Evolutionary conservation across 768 basidiomycete genomes (phyloP), one percentile per base, ranked within the genome.

Genomic region (Boletus sp.): DNA sequence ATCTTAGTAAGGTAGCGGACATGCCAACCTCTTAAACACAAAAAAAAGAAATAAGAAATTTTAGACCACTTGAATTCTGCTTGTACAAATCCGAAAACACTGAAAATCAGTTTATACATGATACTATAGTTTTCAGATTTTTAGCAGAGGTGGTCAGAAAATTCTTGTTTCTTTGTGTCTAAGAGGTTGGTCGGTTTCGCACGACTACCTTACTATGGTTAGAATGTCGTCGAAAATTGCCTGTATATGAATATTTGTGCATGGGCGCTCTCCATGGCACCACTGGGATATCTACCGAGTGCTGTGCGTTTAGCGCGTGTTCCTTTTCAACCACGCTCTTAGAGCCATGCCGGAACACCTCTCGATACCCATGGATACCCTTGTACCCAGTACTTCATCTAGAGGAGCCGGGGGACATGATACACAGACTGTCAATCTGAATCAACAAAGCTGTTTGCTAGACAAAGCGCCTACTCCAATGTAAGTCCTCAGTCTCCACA

Each of bases 391-490:
- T 7, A 36, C 4, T n/a, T 64, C 48, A 20, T 18, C 40, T 7
- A 36, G 41, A 40, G 32, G 2, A 15, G 15, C n/a, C 2, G 33
- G 8, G 32, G 20, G 7, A 15, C 28, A 42, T 18, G 50, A 53
- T 55, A 41, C 46, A 1, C 54, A 44, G 15, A 30, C 29, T 8
- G 37, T 12, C 28, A 29, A 5, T n/a, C n/a, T 11, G 15, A 35
- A 30, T 10, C 52, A 49, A 49, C 51, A 56, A 36, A 20, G 15
- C 20, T 28, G 41, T n/a, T 7, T 60, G 12, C 52, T 62, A 0
- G 47, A 14, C 10, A 64, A 57, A 14, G 64, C 67, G 4, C 67
- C 67, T 2, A 46, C 63, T 14, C 67, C 67, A 18, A 56, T 67
- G 67, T 68, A 39, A 56, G 67, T 60, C 35, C 14, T 12, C 28